Conservation (phyloP, 768 basidiomycete species). For the Boletus bicolor region DNA sequence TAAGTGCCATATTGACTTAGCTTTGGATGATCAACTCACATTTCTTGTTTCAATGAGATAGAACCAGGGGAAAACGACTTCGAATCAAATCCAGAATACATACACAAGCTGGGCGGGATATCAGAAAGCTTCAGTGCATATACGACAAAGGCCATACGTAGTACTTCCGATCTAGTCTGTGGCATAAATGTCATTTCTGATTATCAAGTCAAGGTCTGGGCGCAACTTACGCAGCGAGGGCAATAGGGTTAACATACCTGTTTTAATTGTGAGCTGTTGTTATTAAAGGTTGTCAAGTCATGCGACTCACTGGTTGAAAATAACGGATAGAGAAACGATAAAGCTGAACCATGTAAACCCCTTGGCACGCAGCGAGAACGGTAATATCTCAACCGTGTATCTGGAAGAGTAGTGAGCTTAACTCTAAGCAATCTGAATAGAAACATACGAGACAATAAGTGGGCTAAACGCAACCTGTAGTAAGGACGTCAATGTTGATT, state of each 20-base stretch:
- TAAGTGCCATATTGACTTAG: neutral
- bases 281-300: neutral
- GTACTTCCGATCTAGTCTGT: constrained; percentile 41
- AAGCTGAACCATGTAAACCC: constrained; percentile 32
- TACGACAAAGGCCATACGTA: constrained; percentile 26
- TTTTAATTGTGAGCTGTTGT: constrained; percentile 22
- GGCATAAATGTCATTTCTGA: neutral
- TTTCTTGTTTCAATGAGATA: constrained; percentile 37
- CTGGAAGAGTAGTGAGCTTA: constrained; percentile 1
- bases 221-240: constrained; percentile 20
- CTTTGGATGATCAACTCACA: constrained; percentile 3
- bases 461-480: constrained; percentile 37
- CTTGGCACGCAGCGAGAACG: constrained; percentile 38
- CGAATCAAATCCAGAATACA: constrained; percentile 37
- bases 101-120: constrained; percentile 31
- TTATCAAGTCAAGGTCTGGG: neutral
- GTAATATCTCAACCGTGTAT: constrained; percentile 42
- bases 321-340: constrained; percentile 34
- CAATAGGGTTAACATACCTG: constrained; percentile 34
- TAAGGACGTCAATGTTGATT: neutral
- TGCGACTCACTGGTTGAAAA: constrained; percentile 39
- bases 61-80: constrained; percentile 34
- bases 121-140: neutral
- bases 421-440: neutral
- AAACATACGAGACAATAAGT: constrained; percentile 32